phyloP scores from a whole-genome alignment of 2,329 filamentous ascomycete species.

The Aspergillus sp. region DNA sequence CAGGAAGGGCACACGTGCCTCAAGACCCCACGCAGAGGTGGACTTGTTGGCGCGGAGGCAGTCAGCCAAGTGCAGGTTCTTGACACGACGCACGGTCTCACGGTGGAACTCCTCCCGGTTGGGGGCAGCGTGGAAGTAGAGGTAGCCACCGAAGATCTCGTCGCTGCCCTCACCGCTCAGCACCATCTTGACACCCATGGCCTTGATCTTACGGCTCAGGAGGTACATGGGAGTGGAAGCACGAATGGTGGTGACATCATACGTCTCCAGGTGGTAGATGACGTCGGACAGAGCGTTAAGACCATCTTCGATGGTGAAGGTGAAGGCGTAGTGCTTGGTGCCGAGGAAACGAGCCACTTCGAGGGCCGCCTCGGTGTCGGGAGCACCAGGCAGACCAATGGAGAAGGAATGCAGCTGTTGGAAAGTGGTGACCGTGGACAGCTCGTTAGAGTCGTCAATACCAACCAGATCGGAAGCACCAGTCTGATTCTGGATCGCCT shows the following conservation, averaged over 20 bases:
- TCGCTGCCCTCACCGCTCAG: conserved; percentile 94
- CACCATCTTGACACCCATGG: conserved; percentile 99
- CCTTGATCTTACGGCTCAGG: conserved; percentile 97
- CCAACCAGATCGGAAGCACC: conserved; percentile 69
- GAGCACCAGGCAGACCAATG: conserved; percentile 88
- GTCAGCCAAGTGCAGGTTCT: conserved; percentile 95
- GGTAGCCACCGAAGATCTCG: conserved; percentile 97
- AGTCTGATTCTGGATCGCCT: conserved; percentile 44
- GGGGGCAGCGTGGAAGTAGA: conserved; percentile 96
- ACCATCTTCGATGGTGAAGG: conserved; percentile 95
- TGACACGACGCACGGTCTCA: conserved; percentile 89
- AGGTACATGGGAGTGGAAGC: conserved; percentile 99
- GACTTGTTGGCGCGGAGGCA: conserved; percentile 99
- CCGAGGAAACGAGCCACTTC: conserved; percentile 96
- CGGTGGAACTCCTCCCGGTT: conserved; percentile 90
- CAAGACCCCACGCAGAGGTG: conserved; percentile 94
- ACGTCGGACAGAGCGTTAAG: conserved; percentile 96
- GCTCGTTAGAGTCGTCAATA: conserved; percentile 87
- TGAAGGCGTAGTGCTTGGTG: conserved; percentile 97
- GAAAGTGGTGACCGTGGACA: conserved; percentile 86
- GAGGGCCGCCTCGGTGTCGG: conserved; percentile 85
- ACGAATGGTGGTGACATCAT: conserved; percentile 97
- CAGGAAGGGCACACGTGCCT: conserved; percentile 95
- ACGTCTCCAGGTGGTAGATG: conserved; percentile 96
- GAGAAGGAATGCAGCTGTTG: conserved; percentile 98